Percentiles rank a stretch among this genome's conserved stretches.
phyloP scores from a whole-genome alignment of 306 rosid genomes.

The Ziziphus jujuba region DNA sequence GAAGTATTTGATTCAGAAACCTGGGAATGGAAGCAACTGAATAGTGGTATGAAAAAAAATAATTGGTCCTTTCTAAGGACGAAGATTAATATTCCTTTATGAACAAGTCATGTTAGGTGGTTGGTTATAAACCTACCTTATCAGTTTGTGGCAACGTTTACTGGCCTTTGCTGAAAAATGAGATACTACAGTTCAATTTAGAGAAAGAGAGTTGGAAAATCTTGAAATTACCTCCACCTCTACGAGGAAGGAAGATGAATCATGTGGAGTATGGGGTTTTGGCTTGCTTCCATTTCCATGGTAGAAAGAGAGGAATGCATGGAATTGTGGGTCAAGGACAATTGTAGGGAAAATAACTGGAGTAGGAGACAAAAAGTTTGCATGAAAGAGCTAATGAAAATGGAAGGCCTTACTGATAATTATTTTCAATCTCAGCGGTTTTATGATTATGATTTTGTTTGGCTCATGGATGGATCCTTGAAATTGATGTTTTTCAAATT shows the following conservation, averaged over 20 bases:
- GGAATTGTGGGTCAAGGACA: constrained; percentile 9
- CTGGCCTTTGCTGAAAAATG: background rate
- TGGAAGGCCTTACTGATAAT: no score
- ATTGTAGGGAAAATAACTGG: background rate
- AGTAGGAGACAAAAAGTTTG: background rate
- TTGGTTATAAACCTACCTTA: background rate
- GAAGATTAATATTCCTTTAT: background rate
- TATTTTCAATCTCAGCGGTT: no score
- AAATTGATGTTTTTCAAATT: no score
- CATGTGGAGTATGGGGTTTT: background rate
- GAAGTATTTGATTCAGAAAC: background rate
- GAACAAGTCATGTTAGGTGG: background rate
- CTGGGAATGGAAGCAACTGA: no score
- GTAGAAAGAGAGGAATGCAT: no score
- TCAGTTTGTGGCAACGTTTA: background rate
- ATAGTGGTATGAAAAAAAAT: no score
- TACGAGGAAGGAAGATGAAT: background rate
- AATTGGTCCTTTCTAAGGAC: no score
- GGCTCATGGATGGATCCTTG: no score
- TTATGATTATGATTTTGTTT: no score
- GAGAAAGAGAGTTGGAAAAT: background rate
- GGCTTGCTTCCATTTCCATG: background rate
- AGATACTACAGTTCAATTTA: background rate
- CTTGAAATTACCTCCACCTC: background rate
- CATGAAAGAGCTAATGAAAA: no score